Evolutionary conservation across 164 flowering plant species (phyloP), one percentile per base, ranked within the genome.

Genomic region (Berberis thunbergii): DNA sequence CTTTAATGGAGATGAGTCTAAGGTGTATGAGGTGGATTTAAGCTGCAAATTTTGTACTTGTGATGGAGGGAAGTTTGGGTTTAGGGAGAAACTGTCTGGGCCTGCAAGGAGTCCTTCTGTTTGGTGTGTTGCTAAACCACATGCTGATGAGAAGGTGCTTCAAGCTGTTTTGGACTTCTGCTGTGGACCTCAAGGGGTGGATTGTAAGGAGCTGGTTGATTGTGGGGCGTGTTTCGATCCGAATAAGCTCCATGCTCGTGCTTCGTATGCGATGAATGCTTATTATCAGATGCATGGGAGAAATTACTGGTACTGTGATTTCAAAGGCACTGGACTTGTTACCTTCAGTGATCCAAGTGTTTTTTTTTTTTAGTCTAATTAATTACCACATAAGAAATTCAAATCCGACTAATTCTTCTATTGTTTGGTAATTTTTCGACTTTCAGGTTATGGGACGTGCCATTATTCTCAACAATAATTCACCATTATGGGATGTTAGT

Each of bases 51-150:
- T 83, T 11, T 86, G 91, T 48, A 77, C 78, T 62, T 46, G 53
- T 42, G 45, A 4, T 41, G 81, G 78, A 13, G 75, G 68, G 2
- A 45, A 64, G 45, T 10, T 69, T 4, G 79, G 72, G 60, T 69
- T 76, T 45, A 81, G 81, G 43, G 78, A 72, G 73, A 72, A 68
- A 53, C 54, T 45, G 11, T 46, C 66, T 0, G 63, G 73, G 39
- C 73, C 44, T 1, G 56, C 57, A 4, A 66, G 78, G 67, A 86
- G 87, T 1, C 82, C 85, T 6, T 78, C 87, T 1, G 88, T 83
- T 7, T 86, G 92, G 92, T 86, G 92, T 60, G 84, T 86, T 70
- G 86, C 89, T 0, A 83, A 84, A 73, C 89, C 88, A 0, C 87
- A 80, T 65, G 73, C 86, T 0, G 83, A 77, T 13, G 83, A 83